Percentiles rank a stretch among this genome's conserved stretches.
Evolutionary conservation across 345 rosid species (phyloP).

Genomic region (Toxicodendron radicans): DNA sequence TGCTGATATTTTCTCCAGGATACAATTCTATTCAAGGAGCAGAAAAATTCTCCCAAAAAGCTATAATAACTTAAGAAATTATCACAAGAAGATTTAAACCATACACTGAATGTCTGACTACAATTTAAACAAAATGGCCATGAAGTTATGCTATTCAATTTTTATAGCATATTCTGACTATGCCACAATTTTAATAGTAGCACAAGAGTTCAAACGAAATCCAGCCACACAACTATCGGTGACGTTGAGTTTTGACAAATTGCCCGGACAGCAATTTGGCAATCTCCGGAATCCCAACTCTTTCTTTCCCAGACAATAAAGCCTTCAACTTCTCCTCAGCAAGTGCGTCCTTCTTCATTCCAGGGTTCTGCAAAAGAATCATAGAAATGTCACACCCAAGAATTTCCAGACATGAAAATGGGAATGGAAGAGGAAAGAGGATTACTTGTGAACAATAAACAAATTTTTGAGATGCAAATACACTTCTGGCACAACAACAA

Average conservation of each 20-base stretch:
- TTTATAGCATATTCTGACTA: neutral
- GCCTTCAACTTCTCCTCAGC: slow-evolving; percentile 40
- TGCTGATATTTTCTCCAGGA: neutral
- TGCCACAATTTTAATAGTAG: neutral
- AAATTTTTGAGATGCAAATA: neutral
- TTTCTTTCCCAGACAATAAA: slow-evolving; percentile 42
- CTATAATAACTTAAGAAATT: neutral
- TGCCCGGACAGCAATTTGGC: slow-evolving; percentile 40
- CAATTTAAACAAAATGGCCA: neutral
- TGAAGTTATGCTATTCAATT: neutral
- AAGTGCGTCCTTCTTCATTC: slow-evolving; percentile 34
- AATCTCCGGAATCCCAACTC: slow-evolving; percentile 39
- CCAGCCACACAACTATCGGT: slow-evolving; percentile 1
- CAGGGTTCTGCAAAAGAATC: slow-evolving; percentile 37
- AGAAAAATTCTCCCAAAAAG: neutral
- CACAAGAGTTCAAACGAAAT: neutral
- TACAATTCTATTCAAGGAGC: neutral
- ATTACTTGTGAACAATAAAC: neutral
- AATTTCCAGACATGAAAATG: neutral
- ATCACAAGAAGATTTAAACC: slow-evolving; percentile 2
- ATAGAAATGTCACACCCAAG: neutral
- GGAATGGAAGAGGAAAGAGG: too few species aligned
- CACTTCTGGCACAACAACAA: neutral
- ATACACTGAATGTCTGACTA: neutral
- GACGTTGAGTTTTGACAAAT: slow-evolving; percentile 16